Percentiles rank a stretch among this genome's conserved stretches.
Evolutionary conservation across 805 yeast genomes (phyloP).

Genomic region (Saturnispora galanensis): DNA sequence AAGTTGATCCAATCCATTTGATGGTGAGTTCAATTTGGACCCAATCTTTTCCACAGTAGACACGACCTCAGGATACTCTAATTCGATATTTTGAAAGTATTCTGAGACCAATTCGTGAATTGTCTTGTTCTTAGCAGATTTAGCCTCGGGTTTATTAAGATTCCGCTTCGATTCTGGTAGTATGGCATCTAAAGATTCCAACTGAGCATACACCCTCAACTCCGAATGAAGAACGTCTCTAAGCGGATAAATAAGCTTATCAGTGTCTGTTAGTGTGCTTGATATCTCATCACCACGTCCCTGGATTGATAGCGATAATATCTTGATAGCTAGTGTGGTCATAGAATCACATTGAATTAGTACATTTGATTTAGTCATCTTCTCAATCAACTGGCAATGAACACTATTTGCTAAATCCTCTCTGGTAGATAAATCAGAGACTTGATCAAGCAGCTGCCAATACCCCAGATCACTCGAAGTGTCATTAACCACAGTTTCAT

Average conservation of each 20-base stretch:
- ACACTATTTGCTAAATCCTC: constrained; percentile 52
- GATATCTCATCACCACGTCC: constrained; percentile 76
- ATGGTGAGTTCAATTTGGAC: constrained; percentile 54
- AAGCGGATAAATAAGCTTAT: constrained; percentile 51
- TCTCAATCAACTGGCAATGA: constrained; percentile 35
- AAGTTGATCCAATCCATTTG: constrained; percentile 9
- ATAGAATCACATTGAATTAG: constrained; percentile 66
- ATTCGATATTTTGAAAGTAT: constrained; percentile 64
- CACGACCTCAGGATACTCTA: constrained; percentile 77
- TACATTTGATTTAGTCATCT: constrained; percentile 39
- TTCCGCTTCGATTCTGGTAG: constrained; percentile 13
- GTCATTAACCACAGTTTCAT: constrained; percentile 12
- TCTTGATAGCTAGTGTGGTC: constrained; percentile 74
- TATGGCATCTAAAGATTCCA: constrained; percentile 32
- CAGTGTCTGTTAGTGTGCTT: constrained; percentile 35
- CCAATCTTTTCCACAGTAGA: constrained; percentile 91
- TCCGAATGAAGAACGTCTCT: constrained; percentile 69
- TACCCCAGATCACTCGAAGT: constrained; percentile 13
- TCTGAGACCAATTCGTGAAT: constrained; percentile 68
- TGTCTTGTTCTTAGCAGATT: constrained; percentile 61
- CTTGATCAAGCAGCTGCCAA: constrained; percentile 28
- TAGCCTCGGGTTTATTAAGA: constrained; percentile 18
- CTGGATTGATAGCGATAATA: constrained; percentile 69
- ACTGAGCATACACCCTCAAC: constrained; percentile 41
- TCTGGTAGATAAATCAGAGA: constrained; percentile 48